phyloP scores from a whole-genome alignment of 768 basidiomycete genomes.

The Auriculariales sp. region DNA sequence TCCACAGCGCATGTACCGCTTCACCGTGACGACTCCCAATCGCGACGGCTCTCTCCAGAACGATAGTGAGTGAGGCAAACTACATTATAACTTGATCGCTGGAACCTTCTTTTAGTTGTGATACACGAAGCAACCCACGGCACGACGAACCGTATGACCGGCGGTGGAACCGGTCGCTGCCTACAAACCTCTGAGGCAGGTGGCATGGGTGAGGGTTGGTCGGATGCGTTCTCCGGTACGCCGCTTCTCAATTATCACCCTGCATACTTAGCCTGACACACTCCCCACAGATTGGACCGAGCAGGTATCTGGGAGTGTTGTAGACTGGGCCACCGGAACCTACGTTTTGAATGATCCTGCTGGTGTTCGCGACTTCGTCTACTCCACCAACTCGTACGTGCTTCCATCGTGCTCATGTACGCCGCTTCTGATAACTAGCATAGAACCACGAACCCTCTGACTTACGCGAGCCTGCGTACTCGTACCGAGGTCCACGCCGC shows the following conservation, averaged over 20 bases:
- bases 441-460: slow-evolving; percentile 25
- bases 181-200: slow-evolving; percentile 47
- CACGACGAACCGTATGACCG: slow-evolving; percentile 32
- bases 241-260: too few species aligned
- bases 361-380: slow-evolving; percentile 43
- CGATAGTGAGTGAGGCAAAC: slow-evolving; percentile 19
- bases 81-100: not conserved
- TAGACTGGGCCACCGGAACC: slow-evolving; percentile 26
- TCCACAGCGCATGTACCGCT: not conserved
- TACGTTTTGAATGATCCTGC: slow-evolving; percentile 36
- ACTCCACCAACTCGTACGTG: slow-evolving; percentile 36
- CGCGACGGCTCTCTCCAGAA: slow-evolving; percentile 53
- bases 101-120: slow-evolving; percentile 6
- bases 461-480: slow-evolving; percentile 23
- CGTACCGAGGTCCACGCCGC: slow-evolving; percentile 36
- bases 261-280: too few species aligned
- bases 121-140: slow-evolving; percentile 34
- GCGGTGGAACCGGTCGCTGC: slow-evolving; percentile 42
- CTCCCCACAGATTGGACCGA: slow-evolving; percentile 18
- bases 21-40: slow-evolving; percentile 24
- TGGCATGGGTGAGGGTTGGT: slow-evolving; percentile 61
- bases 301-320: slow-evolving; percentile 22
- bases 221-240: slow-evolving; percentile 10
- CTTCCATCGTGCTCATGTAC: slow-evolving; percentile 13
- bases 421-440: too few species aligned